These are phyloP conservation scores for Penicillium polonicum DNA, from an alignment of 2,329 filamentous ascomycete genomes.

Conservation along the genomic window DNA sequence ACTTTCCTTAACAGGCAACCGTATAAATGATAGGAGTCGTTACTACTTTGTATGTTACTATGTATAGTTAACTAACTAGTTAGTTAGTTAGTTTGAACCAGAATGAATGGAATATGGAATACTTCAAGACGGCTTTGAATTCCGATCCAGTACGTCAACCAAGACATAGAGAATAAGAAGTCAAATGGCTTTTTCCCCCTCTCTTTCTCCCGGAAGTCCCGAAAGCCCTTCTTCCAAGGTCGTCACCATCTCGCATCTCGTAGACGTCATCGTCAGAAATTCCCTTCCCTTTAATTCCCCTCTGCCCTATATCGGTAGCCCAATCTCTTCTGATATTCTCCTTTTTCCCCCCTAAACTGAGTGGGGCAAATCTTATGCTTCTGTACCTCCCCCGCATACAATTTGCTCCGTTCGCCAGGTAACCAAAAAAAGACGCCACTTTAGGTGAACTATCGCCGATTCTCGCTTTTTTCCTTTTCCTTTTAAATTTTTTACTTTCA, in stretches of 20 bases:
- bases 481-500: slow-evolving; percentile 3
- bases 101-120: not conserved
- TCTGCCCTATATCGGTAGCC: slow-evolving; percentile 8
- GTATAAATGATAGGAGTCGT: slow-evolving; percentile 3
- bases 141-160: slow-evolving; percentile 11
- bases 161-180: not conserved
- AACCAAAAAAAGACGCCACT: slow-evolving; percentile 26
- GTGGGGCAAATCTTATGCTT: slow-evolving; percentile 18
- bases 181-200: slow-evolving; percentile 2
- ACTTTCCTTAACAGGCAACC: slow-evolving; percentile 18
- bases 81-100: not conserved
- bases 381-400: slow-evolving; percentile 30
- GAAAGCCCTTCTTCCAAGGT: slow-evolving; percentile 8
- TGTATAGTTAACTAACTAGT: not conserved
- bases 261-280: slow-evolving; percentile 37
- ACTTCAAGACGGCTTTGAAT: not conserved
- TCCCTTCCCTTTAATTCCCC: slow-evolving; percentile 2
- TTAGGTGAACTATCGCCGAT: slow-evolving; percentile 7
- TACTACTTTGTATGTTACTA: not conserved
- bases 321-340: slow-evolving; percentile 5
- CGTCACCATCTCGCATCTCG: slow-evolving; percentile 12
- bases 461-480: slow-evolving; percentile 3
- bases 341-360: not conserved
- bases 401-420: slow-evolving; percentile 33
- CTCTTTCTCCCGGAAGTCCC: slow-evolving; percentile 12